Conservation (phyloP, 2,329 filamentous ascomycete species). For the Pseudopithomyces chartarum region DNA sequence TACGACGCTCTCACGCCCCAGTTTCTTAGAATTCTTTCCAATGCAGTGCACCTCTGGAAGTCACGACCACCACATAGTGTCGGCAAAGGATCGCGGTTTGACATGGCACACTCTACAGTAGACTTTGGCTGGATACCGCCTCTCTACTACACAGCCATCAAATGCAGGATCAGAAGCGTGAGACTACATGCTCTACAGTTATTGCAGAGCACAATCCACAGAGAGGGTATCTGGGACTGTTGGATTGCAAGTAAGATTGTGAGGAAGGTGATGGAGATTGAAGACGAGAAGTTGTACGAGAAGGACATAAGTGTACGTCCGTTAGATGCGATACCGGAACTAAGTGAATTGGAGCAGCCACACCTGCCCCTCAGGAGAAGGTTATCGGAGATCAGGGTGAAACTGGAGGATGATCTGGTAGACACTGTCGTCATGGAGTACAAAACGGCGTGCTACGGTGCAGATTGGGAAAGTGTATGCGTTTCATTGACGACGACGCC, state of each 20-base stretch:
- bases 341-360: not conserved
- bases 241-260: conserved; percentile 38
- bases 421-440: conserved; percentile 5
- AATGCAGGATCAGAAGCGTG: conserved; percentile 50
- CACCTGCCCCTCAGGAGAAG: not conserved
- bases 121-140: conserved; percentile 52
- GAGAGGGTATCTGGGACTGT: conserved; percentile 52
- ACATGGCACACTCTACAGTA: conserved; percentile 40
- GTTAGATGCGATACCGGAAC: not conserved
- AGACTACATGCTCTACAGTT: conserved; percentile 45
- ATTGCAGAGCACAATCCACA: conserved; percentile 32
- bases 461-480: not conserved
- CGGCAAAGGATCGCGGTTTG: not conserved
- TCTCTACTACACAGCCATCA: conserved; percentile 52
- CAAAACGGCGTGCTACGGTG: not conserved
- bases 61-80: not conserved
- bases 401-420: not conserved
- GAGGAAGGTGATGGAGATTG: conserved; percentile 39
- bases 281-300: conserved; percentile 6
- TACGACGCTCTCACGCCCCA: conserved; percentile 21
- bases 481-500: not conserved
- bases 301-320: not conserved
- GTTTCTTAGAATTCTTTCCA: conserved; percentile 18
- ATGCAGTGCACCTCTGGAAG: conserved; percentile 37
- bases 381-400: not conserved